These are phyloP conservation scores for Pseudocercospora musae DNA, from an alignment of 2,329 filamentous ascomycete species.

Conservation along the genomic window DNA sequence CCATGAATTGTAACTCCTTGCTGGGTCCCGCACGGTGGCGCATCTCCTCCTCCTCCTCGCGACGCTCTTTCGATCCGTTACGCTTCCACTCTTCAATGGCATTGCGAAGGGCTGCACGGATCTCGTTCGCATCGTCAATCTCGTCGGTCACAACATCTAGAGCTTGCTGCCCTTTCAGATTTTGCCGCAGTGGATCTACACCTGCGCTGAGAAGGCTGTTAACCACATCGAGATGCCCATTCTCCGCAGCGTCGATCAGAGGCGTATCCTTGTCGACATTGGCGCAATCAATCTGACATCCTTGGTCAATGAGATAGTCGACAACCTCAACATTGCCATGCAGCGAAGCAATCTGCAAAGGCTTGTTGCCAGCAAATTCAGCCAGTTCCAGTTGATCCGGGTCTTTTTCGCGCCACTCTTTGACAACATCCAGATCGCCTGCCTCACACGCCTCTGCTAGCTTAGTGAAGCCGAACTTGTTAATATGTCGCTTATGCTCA, in stretches of 20 bases:
- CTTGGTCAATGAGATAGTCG: conserved; percentile 76
- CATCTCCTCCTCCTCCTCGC: conserved; percentile 51
- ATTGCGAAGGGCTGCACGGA: conserved; percentile 48
- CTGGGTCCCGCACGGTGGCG: conserved; percentile 38
- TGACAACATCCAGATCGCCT: conserved; percentile 76
- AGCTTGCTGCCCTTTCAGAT: conserved; percentile 88
- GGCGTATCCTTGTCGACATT: conserved; percentile 79
- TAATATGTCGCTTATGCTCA: conserved; percentile 74
- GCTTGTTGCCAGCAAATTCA: conserved; percentile 95
- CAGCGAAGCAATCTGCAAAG: conserved; percentile 86
- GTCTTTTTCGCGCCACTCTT: conserved; percentile 69
- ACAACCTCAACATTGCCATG: conserved; percentile 86
- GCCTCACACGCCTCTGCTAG: conserved; percentile 86
- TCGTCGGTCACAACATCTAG: conserved; percentile 77
- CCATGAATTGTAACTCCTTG: conserved; percentile 49
- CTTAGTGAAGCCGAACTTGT: conserved; percentile 87
- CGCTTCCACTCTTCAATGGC: conserved; percentile 48
- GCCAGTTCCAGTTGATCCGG: conserved; percentile 85
- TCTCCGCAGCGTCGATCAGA: conserved; percentile 92
- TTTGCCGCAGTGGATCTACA: conserved; percentile 86
- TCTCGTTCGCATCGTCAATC: conserved; percentile 72
- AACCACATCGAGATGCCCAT: conserved; percentile 86
- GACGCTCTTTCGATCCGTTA: conserved; percentile 42
- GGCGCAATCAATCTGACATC: conserved; percentile 78
- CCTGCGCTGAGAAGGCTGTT: conserved; percentile 78